Evolutionary conservation across 441 rosid genomes (phyloP).

Genomic region (Croton laevigatus): DNA sequence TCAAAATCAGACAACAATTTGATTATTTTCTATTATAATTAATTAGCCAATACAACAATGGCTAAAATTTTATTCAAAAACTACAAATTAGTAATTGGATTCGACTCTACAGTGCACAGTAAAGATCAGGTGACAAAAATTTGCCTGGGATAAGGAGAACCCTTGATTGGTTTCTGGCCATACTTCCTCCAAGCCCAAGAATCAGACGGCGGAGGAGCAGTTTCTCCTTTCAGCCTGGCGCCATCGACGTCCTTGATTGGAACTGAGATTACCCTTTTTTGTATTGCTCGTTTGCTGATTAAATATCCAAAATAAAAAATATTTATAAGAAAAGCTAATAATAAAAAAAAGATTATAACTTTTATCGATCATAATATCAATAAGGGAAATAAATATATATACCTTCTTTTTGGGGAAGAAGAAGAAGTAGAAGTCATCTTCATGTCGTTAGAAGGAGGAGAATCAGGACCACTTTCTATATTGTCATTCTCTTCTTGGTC

Average conservation of each 20-base stretch:
- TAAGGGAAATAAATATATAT: background rate
- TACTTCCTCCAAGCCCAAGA: slow-evolving; percentile 99
- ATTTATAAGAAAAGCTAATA: background rate
- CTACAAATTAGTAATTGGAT: too few relatives aligned
- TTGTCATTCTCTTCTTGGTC: slow-evolving; percentile 46
- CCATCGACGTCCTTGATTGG: slow-evolving; percentile 85
- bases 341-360: background rate
- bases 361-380: background rate
- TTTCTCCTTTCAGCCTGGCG: slow-evolving; percentile 64
- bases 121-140: too few relatives aligned
- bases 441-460: slow-evolving; percentile 50
- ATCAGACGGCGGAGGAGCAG: slow-evolving; percentile 73
- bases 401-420: slow-evolving; percentile 69
- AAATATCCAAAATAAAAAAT: background rate
- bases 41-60: too few relatives aligned
- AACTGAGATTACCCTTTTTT: slow-evolving; percentile 73
- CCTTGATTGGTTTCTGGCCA: slow-evolving; percentile 98
- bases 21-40: background rate
- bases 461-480: slow-evolving; percentile 60
- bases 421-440: slow-evolving; percentile 49
- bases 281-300: slow-evolving; percentile 52
- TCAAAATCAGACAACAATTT: background rate
- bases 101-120: too few relatives aligned
- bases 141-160: slow-evolving; percentile 93
- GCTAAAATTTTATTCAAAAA: too few relatives aligned